Conservation (phyloP, 768 basidiomycete genomes). For the Mycena rosella region DNA sequence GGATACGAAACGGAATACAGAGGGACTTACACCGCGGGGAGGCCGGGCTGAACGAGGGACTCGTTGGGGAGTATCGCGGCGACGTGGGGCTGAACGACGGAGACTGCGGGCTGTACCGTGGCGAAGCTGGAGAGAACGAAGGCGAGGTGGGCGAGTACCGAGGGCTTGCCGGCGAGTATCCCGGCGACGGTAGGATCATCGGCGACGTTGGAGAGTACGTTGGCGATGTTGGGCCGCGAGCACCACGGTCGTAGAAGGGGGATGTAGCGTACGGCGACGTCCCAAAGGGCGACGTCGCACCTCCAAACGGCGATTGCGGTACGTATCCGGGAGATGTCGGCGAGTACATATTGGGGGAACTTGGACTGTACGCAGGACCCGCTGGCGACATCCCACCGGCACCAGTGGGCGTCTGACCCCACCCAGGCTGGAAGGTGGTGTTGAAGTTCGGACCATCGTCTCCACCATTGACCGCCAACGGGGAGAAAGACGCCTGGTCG, state of each 20-base stretch:
- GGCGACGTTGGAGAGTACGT: constrained; percentile 93
- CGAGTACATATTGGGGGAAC: constrained; percentile 90
- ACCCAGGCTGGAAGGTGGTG: constrained; percentile 74
- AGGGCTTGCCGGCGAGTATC: constrained; percentile 87
- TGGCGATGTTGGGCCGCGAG: constrained; percentile 75
- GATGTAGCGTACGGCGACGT: constrained; percentile 87
- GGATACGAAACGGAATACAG: constrained; percentile 21
- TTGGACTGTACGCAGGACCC: constrained; percentile 89
- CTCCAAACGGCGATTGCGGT: constrained; percentile 85
- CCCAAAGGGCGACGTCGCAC: constrained; percentile 86
- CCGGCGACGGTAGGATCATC: constrained; percentile 85
- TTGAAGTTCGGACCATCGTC: constrained; percentile 87
- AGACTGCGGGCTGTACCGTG: constrained; percentile 88
- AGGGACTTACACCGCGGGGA: constrained; percentile 84
- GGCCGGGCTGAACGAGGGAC: constrained; percentile 93
- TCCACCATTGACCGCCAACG: constrained; percentile 86
- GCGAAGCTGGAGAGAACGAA: constrained; percentile 88
- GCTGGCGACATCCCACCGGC: constrained; percentile 92
- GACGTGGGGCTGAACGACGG: constrained; percentile 94
- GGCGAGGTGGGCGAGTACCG: constrained; percentile 90
- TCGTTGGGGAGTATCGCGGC: constrained; percentile 90
- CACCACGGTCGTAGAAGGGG: constrained; percentile 81
- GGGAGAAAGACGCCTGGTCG: constrained; percentile 94
- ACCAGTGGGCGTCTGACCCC: constrained; percentile 88
- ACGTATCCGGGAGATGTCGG: constrained; percentile 90